Evolutionary conservation across 2,329 filamentous ascomycete genomes (phyloP), one percentile per base, ranked within the genome.

Genomic region (Fusarium longipes): DNA sequence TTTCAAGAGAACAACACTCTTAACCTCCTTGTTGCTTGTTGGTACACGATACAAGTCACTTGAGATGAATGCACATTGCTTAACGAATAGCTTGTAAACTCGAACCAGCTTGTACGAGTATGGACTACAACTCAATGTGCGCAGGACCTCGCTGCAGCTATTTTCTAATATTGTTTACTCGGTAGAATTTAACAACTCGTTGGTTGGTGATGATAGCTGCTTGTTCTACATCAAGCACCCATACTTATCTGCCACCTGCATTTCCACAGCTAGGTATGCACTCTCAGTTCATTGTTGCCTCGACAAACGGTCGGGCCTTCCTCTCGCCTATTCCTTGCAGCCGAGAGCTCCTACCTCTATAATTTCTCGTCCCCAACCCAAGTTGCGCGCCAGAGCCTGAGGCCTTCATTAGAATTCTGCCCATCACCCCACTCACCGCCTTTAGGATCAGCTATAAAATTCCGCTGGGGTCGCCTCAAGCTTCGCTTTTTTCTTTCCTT

Each of bases 351-450:
- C 47, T 60, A 39, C 57, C 50, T 66, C 47, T 45, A 38, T 43
- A 36, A 54, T 39, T 65, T 24, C 36, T 65, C 56, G 61, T 65
- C 49, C 49, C 54, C 50, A 27, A 57, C 62, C 49, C 50, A 49
- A 52, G 44, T 45, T 36, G 43, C 25, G 38, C 30, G 35, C n/a
- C n/a, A 45, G 40, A 67, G 35, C 53, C 52, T 56, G 48, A 57
- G 53, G 40, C 56, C 22, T 32, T 30, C 49, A 24, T 4, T 35
- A 38, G 11, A 29, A 73, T 76, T 75, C 73, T 76, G 74, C 74
- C 74, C 43, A 53, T 42, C 22, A 42, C 35, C 11, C 22, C 22
- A 14, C 61, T 74, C 74, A 76, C 74, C 74, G 74, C 74, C 70
- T 57, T 53, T 6, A 1, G 2, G 1, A 4, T 11, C 9, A 12